Conservation (phyloP, 2,329 filamentous ascomycete genomes). For the Pseudopyrenochaeta lycopersici region DNA sequence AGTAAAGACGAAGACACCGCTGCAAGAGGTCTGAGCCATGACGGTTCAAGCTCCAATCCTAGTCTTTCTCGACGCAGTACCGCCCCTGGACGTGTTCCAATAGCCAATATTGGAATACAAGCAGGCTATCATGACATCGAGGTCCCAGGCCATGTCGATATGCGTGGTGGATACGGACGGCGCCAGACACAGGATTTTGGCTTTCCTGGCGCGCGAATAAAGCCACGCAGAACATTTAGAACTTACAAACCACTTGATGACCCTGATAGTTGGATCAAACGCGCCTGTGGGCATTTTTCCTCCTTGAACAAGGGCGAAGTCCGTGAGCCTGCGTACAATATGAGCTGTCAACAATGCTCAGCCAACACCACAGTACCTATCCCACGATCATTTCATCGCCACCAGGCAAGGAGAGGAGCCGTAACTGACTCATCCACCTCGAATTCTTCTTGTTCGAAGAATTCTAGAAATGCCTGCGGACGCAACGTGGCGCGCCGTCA, state of each 20-base stretch:
- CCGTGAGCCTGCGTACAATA: conserved; percentile 21
- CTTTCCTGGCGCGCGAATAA: conserved; percentile 43
- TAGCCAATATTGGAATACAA: conserved; percentile 19
- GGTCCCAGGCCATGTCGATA: conserved; percentile 38
- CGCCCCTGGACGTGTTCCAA: conserved; percentile 5
- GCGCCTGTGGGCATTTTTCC: conserved; percentile 42
- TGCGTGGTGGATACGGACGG: conserved; percentile 40
- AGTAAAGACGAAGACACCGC: conserved; percentile 16
- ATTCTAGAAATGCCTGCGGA: neutral
- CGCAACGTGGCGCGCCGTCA: conserved; percentile 12
- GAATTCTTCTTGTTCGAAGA: conserved; percentile 14
- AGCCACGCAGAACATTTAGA: conserved; percentile 18
- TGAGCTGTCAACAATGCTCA: conserved; percentile 31
- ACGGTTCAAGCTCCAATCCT: conserved; percentile 29
- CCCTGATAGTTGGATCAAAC: conserved; percentile 36
- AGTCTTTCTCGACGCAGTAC: conserved; percentile 19
- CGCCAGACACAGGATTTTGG: conserved; percentile 45
- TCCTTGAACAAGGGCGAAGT: conserved; percentile 19
- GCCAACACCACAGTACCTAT: conserved; percentile 12
- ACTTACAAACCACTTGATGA: conserved; percentile 24
- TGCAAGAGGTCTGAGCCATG: conserved; percentile 29
- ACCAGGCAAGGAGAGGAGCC: conserved; percentile 13
- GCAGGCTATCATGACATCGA: conserved; percentile 21
- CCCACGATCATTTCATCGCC: conserved; percentile 5
- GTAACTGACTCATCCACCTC: conserved; percentile 22